Evolutionary conservation across 2,329 filamentous ascomycete genomes (phyloP).

Genomic region (Orbilia javanica): DNA sequence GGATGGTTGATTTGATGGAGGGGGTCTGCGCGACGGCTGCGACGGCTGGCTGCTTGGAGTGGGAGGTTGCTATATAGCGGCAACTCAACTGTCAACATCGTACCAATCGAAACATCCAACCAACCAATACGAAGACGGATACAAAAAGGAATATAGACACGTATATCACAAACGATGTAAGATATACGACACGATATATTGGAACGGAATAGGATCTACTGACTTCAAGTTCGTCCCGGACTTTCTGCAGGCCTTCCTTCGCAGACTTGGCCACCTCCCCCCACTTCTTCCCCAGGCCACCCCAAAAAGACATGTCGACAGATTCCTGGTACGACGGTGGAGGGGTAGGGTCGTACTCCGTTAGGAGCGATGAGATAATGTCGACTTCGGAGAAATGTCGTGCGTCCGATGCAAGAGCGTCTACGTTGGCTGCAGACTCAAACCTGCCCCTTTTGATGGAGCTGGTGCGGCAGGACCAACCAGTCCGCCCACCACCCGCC

Average conservation of each 20-base stretch:
- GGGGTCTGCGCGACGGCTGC: constrained; percentile 22
- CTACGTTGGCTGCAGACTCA: constrained; percentile 50
- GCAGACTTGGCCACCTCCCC: constrained; percentile 50
- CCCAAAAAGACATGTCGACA: constrained; percentile 57
- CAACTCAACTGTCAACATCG: constrained; percentile 7
- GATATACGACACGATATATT: no score
- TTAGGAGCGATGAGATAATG: constrained; percentile 58
- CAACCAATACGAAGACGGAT: neutral
- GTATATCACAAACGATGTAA: constrained; percentile 19
- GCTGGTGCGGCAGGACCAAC: constrained; percentile 56
- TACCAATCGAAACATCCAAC: neutral
- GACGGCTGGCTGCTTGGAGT: constrained; percentile 12
- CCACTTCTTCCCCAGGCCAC: constrained; percentile 51
- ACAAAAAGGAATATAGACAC: constrained; percentile 8
- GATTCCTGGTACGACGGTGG: constrained; percentile 57
- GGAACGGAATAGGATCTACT: constrained; percentile 9
- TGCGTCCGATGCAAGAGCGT: constrained; percentile 54
- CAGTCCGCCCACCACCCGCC: constrained; percentile 56
- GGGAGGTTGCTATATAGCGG: constrained; percentile 1
- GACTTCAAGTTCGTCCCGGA: constrained; percentile 50
- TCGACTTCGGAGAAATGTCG: constrained; percentile 53
- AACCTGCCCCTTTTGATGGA: constrained; percentile 58
- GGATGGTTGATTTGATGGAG: constrained; percentile 42
- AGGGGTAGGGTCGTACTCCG: constrained; percentile 43
- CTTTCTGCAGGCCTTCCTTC: constrained; percentile 41